These are phyloP conservation scores for Cornus controversa DNA, from an alignment of 148 eudicot species.

Conservation along the genomic window DNA sequence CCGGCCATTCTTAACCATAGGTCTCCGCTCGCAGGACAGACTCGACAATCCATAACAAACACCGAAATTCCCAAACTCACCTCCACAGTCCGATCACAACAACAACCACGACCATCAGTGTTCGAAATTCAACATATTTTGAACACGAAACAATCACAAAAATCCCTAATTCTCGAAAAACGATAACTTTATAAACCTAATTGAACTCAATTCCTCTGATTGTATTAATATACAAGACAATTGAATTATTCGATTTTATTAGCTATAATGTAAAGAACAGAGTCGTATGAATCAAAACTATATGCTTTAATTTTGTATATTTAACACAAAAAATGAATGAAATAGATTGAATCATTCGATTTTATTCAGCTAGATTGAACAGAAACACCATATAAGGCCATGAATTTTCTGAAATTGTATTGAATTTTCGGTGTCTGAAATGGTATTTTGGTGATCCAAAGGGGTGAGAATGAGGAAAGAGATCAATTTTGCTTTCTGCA, in stretches of 20 bases:
- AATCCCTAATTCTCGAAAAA: not conserved
- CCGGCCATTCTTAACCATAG: constrained; percentile 36
- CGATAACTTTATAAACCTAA: not conserved
- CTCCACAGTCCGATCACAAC: not conserved
- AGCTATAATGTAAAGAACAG: not conserved
- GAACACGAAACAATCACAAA: not conserved
- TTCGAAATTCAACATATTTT: not conserved
- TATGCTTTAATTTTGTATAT: not conserved
- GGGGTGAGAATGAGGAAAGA: not conserved
- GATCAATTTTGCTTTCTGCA: not conserved
- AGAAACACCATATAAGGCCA: not conserved
- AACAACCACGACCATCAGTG: not conserved
- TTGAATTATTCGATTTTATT: no score
- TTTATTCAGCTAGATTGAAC: not conserved
- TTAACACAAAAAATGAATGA: no score
- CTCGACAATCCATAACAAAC: constrained; percentile 47
- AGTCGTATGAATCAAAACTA: not conserved
- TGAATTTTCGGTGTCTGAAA: not conserved
- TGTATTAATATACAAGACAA: no score
- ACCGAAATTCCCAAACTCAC: not conserved
- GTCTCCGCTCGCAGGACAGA: constrained; percentile 33
- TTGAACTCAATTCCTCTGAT: not conserved
- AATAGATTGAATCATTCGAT: not conserved
- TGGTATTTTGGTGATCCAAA: not conserved
- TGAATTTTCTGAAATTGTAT: not conserved